These are phyloP conservation scores for Colletotrichum horii DNA, from an alignment of 2,329 filamentous ascomycete genomes.

Conservation along the genomic window DNA sequence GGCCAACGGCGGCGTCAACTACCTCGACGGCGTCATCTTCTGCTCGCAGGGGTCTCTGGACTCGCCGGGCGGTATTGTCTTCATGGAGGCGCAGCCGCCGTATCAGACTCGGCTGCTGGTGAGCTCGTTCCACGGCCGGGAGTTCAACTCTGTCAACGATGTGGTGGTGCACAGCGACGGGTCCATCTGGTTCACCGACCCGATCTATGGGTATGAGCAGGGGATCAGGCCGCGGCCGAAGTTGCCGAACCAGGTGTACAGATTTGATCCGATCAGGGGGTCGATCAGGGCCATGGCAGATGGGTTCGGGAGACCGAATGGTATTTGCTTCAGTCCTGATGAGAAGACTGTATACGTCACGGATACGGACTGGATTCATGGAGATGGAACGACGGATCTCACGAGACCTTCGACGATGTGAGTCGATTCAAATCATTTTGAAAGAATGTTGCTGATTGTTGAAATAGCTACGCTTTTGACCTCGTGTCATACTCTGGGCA, in stretches of 20 bases:
- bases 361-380: constrained; percentile 40
- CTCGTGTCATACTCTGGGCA: constrained; percentile 24
- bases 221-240: constrained; percentile 49
- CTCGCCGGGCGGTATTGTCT: constrained; percentile 32
- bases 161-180: constrained; percentile 48
- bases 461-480: constrained; percentile 41
- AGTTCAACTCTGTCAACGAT: constrained; percentile 57
- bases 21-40: constrained; percentile 42
- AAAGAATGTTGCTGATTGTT: not conserved
- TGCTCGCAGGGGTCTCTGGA: constrained; percentile 42
- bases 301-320: constrained; percentile 52
- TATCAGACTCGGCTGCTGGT: constrained; percentile 34
- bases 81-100: constrained; percentile 34
- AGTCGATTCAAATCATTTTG: not conserved
- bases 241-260: constrained; percentile 53
- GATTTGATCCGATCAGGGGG: constrained; percentile 43
- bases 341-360: constrained; percentile 50
- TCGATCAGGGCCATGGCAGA: constrained; percentile 51
- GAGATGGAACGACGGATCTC: constrained; percentile 32
- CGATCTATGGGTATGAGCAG: constrained; percentile 52
- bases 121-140: constrained; percentile 40
- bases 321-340: constrained; percentile 49
- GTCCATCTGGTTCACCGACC: constrained; percentile 56
- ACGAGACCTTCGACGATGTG: constrained; percentile 16
- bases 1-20: constrained; percentile 56